Base-by-base conservation (phyloP, 2,329 filamentous ascomycete genomes). In the Apiospora marii region DNA sequence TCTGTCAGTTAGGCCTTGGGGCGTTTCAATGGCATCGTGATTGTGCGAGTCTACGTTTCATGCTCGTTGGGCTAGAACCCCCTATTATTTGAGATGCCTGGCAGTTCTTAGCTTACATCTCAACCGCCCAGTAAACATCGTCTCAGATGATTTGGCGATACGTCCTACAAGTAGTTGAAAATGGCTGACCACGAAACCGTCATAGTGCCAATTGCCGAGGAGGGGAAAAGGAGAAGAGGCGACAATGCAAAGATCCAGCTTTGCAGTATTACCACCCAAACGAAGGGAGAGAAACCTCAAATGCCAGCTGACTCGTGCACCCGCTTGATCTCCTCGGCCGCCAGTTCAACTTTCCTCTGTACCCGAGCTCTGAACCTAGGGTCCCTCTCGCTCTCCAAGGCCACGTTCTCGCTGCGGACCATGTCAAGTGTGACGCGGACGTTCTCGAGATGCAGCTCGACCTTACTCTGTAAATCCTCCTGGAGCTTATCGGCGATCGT, bases 401-500 rank as follows among this genome's bases (percentile, higher is more conserved):
- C 80, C 6, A 79, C 80, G 71, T 84, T 83, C 48, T 85, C 84
- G 22, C 74, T 78, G 2, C 82, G 76, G 10, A 85, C 70, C 3
- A 85, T 82, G 41, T 83, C 77, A 58, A 86, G 74, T 0, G 79
- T 82, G 6, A 70, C 74, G 10, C 70, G 69, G 5, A 84, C 76
- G 10, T 74, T 72, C 5, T 70, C 71, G 1, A 84, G 46, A 27
- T 83, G 79, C 0, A 71, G 68, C 1, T 70, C 14, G 0, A 79
- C 74, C 0, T 70, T 73, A 0, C 70, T 58, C 1, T 72, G n/a
- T 3, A 82, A 72, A 7, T 75, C 72, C 1, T 72, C 30, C 34
- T 83, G 78, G 0, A 81, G 72, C 0, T 48, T 27, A 19, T 68
- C 67, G 14, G 67, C 67, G 14, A 68, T 19, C 41, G 16, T 46